Evolutionary conservation across 2,329 filamentous ascomycete genomes (phyloP).

Genomic region (Alternaria longipes): DNA sequence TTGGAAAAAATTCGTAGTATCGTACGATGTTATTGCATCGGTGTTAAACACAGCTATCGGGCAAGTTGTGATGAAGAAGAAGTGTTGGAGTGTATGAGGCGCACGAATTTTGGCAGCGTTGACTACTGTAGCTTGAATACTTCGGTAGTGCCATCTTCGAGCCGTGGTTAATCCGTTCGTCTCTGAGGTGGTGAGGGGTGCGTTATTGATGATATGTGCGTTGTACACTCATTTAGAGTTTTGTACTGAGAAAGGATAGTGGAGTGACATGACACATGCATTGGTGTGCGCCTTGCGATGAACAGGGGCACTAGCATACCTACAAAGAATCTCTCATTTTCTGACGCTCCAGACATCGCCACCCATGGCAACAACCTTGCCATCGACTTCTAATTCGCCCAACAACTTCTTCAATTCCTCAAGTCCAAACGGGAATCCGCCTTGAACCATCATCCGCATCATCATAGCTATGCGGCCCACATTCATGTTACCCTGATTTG

Average conservation of each 20-base stretch:
- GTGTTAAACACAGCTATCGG: no score
- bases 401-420: constrained; percentile 88
- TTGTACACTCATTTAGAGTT: background rate
- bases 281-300: background rate
- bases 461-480: constrained; percentile 87
- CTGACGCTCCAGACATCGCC: constrained; percentile 47
- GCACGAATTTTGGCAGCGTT: no score
- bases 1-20: no score
- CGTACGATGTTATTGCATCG: no score
- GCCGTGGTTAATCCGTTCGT: no score
- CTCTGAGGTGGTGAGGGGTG: background rate
- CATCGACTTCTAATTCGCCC: constrained; percentile 68
- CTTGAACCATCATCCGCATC: constrained; percentile 89
- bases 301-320: background rate
- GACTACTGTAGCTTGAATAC: no score
- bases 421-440: constrained; percentile 87
- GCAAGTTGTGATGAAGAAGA: no score
- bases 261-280: background rate
- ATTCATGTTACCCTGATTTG: constrained; percentile 87
- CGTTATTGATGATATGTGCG: background rate
- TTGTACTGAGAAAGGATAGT: background rate
- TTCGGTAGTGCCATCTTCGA: no score
- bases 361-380: constrained; percentile 41
- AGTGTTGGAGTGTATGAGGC: no score
- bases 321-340: constrained; percentile 20